These are phyloP conservation scores for Austroboletus eburneus DNA, from an alignment of 768 basidiomycete species.

Conservation along the genomic window DNA sequence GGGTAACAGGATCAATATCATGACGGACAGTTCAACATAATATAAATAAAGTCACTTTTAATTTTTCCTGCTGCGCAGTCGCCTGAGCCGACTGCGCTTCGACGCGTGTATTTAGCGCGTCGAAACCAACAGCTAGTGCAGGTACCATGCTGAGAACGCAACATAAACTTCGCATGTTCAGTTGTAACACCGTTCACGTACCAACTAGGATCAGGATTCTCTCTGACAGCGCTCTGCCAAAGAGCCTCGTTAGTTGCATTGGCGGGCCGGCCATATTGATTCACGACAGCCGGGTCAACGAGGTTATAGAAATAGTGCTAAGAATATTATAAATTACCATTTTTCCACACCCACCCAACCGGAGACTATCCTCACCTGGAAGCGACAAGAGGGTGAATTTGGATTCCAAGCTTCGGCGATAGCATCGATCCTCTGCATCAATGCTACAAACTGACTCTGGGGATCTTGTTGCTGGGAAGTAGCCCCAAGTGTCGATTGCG, in stretches of 20 bases:
- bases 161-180: background rate
- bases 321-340: slow-evolving; percentile 1
- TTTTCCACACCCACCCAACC: too few relatives aligned
- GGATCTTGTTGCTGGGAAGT: slow-evolving; percentile 54
- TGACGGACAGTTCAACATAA: background rate
- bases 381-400: slow-evolving; percentile 62
- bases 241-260: slow-evolving; percentile 67
- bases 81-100: slow-evolving; percentile 71
- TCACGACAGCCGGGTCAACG: slow-evolving; percentile 65
- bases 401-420: slow-evolving; percentile 73
- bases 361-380: slow-evolving; percentile 52
- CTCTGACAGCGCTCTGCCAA: slow-evolving; percentile 76
- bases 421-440: slow-evolving; percentile 57
- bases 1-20: slow-evolving; percentile 7
- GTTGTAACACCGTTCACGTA: slow-evolving; percentile 24
- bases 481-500: slow-evolving; percentile 34
- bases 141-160: slow-evolving; percentile 58
- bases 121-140: slow-evolving; percentile 76
- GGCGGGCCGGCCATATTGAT: slow-evolving; percentile 63
- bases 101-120: slow-evolving; percentile 73
- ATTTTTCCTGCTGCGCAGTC: slow-evolving; percentile 59
- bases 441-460: slow-evolving; percentile 50
- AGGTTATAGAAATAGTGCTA: slow-evolving; percentile 85
- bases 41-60: slow-evolving; percentile 48
- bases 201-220: slow-evolving; percentile 82